Evolutionary conservation across 225 moss, liverwort and hornwort genomes (phyloP).

Genomic region (Sphagnum tenellum): DNA sequence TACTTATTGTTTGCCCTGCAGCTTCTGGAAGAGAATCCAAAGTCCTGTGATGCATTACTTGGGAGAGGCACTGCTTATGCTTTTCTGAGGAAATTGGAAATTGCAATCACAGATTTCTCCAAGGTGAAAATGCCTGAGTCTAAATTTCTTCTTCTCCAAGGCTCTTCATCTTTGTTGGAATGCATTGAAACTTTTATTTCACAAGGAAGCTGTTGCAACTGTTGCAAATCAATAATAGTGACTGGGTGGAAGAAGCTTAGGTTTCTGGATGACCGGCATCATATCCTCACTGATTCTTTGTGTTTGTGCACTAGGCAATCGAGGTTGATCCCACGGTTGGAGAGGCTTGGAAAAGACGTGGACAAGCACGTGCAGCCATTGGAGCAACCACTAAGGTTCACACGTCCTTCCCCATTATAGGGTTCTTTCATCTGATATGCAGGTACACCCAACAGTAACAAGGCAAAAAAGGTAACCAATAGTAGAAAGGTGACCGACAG

Average conservation of each 20-base stretch:
- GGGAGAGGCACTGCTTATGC: constrained; percentile 88
- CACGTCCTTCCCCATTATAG: background rate
- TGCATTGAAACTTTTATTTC: background rate
- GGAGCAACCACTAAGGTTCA: constrained; percentile 52
- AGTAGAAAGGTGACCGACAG: no score
- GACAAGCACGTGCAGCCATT: constrained; percentile 69
- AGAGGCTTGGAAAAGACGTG: constrained; percentile 89
- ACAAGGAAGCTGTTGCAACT: no score
- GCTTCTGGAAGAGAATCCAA: constrained; percentile 48
- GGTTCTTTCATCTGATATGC: no score
- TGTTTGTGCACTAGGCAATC: constrained; percentile 38
- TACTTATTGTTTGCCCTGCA: constrained; percentile 6
- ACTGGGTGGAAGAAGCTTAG: no score
- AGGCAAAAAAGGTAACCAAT: no score
- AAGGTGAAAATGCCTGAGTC: constrained; percentile 33
- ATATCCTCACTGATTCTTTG: no score
- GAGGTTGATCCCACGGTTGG: constrained; percentile 54
- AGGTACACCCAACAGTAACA: no score
- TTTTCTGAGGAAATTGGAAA: constrained; percentile 53
- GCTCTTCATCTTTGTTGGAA: constrained; percentile 1
- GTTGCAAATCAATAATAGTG: no score
- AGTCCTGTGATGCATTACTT: constrained; percentile 50
- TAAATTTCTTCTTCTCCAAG: background rate
- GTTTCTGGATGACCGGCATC: no score
- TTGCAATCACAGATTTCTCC: constrained; percentile 61